Percentiles rank a stretch among this genome's conserved stretches.
These are phyloP conservation scores for Macrolepiota dolichaula DNA, from an alignment of 768 basidiomycete species.

Conservation along the genomic window DNA sequence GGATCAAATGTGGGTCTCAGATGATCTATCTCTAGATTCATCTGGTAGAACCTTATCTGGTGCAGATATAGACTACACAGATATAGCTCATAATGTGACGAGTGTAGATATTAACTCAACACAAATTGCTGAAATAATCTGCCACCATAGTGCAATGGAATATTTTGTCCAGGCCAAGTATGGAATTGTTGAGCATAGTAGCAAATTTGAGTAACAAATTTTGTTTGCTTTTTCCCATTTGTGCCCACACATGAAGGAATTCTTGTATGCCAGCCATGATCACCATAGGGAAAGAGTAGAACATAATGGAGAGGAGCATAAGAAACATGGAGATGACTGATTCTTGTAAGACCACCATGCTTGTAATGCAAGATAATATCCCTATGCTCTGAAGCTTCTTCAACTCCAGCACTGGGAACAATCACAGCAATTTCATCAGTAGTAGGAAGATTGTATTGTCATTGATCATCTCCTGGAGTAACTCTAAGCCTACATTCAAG, in stretches of 20 bases:
- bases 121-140: slow-evolving; percentile 42
- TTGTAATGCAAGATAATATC: slow-evolving; percentile 33
- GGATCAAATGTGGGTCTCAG: no score
- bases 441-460: slow-evolving; percentile 42
- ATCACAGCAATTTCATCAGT: slow-evolving; percentile 33
- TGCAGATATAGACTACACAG: no score
- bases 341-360: slow-evolving; percentile 21
- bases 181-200: neutral
- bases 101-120: no score
- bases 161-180: slow-evolving; percentile 12
- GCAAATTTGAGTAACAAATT: no score
- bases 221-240: no score
- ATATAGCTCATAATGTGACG: no score
- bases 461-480: slow-evolving; percentile 21
- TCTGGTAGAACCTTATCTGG: no score
- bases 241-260: no score
- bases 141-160: slow-evolving; percentile 29
- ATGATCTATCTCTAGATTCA: no score
- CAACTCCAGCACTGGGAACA: slow-evolving; percentile 28
- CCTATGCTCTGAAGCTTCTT: slow-evolving; percentile 9
- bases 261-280: slow-evolving; percentile 6
- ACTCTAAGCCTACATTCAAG: slow-evolving; percentile 13
- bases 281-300: slow-evolving; percentile 39
- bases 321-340: slow-evolving; percentile 29
- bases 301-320: slow-evolving; percentile 42